phyloP scores from a whole-genome alignment of 129 eudicot species.

The Centella asiatica region DNA sequence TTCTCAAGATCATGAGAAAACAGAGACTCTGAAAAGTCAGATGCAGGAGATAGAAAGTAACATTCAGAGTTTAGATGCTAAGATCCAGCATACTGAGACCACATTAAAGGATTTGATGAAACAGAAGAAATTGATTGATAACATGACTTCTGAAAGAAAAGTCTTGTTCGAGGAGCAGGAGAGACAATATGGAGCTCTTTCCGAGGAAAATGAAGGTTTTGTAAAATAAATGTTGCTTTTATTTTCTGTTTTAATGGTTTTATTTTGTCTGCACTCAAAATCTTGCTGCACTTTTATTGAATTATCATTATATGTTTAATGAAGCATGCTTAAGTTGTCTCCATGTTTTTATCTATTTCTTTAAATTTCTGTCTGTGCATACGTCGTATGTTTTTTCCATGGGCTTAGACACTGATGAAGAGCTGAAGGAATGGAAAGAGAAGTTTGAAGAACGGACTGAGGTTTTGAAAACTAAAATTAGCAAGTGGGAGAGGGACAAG shows the following conservation, averaged over 20 bases:
- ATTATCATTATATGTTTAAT: not conserved
- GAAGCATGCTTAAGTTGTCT: not conserved
- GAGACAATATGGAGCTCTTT: constrained; percentile 36
- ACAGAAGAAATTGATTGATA: constrained; percentile 38
- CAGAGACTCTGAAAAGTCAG: constrained; percentile 50
- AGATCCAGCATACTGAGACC: constrained; percentile 56
- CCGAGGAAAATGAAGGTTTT: constrained; percentile 71
- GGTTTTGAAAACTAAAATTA: constrained; percentile 33
- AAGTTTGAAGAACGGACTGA: constrained; percentile 52
- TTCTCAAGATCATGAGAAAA: constrained; percentile 72
- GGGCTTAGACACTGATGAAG: constrained; percentile 71
- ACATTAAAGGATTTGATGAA: constrained; percentile 41
- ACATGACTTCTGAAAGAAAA: constrained; percentile 58
- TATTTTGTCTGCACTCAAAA: not conserved
- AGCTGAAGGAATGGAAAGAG: constrained; percentile 56
- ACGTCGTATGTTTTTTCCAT: constrained; percentile 13
- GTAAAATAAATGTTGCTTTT: constrained; percentile 1
- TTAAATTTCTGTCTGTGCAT: not conserved
- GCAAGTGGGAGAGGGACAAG: constrained; percentile 53
- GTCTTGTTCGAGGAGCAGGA: constrained; percentile 40
- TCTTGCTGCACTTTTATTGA: not conserved
- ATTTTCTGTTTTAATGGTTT: not conserved
- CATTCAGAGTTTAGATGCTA: constrained; percentile 51
- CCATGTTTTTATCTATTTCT: not conserved
- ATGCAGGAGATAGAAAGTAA: constrained; percentile 52